Conservation (phyloP, 2,329 filamentous ascomycete species). For the Aspergillus flavus region DNA sequence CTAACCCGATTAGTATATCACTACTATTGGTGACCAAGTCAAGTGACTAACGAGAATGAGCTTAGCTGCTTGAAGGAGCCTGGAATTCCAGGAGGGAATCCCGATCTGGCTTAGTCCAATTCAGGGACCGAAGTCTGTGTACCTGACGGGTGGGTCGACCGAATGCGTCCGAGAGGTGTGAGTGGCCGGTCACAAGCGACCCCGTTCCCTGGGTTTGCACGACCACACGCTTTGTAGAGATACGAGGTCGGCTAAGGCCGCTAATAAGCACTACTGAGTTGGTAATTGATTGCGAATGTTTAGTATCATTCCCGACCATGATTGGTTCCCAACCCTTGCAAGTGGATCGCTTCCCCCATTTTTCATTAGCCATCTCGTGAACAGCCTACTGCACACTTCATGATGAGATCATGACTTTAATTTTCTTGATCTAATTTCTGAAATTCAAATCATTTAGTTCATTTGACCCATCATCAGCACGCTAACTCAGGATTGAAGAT, state of each 20-base stretch:
- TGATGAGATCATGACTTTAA: constrained; percentile 18
- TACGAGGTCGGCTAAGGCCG: neutral
- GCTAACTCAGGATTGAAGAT: neutral
- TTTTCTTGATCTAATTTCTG: neutral
- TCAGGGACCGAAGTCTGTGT: neutral
- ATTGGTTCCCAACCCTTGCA: neutral
- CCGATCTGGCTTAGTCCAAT: neutral
- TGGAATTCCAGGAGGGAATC: too few species aligned
- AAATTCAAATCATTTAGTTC: constrained; percentile 19
- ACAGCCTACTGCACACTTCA: neutral
- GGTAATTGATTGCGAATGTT: neutral
- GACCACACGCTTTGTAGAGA: neutral
- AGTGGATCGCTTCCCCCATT: neutral
- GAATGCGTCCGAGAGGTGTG: neutral
- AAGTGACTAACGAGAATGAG: constrained; percentile 3
- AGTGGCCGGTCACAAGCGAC: neutral
- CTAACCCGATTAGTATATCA: constrained; percentile 1
- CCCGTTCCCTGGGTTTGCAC: neutral
- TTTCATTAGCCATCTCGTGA: neutral
- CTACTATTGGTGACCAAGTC: neutral
- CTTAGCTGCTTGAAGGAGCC: neutral
- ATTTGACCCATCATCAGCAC: constrained; percentile 3
- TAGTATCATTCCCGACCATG: neutral
- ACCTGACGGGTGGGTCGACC: constrained; percentile 4
- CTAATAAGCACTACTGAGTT: too few species aligned